Evolutionary conservation across 345 rosid species (phyloP), one percentile per base, ranked within the genome.

Genomic region (Anastatica hierochuntica): DNA sequence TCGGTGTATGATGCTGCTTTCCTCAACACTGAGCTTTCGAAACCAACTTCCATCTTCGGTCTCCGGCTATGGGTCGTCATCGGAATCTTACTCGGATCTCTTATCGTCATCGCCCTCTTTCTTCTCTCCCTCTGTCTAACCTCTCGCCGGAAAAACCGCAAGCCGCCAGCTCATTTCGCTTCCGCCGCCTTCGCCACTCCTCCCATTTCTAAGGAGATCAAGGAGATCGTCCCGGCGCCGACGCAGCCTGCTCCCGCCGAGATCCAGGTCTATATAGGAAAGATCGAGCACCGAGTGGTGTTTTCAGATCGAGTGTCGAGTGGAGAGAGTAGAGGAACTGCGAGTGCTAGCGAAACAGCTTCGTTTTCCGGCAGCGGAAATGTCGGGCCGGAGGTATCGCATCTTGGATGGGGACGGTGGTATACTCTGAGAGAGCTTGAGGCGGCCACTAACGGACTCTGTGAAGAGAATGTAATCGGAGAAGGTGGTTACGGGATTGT

Each of bases 401-500:
- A 77, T 49, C 72, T 77, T 38, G 82, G 82, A 4, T 74, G 82
- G 82, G 82, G 82, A 24, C 47, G 67, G 12, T 77, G 82, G 82
- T 77, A 72, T 23, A 77, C 82, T 30, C 65, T 90, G 58, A 82
- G 97, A 54, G 95, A 90, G 80, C 88, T 90, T 10, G 88, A 85
- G 57, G 80, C 63, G 1, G 73, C 88, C 1, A 90, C 94, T 1
- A 77, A 80, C 67, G 88, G 82, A 0, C 81, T 90, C 23, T 76
- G 83, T 30, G 77, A 72, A 46, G 84, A 82, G 68, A 90, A 86
- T 70, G 90, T 90, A 13, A 74, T 90, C 12, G 97, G 97, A 9
- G 84, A 90, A 72, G 97, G 97, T 30, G 95, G 97, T 20, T 90
- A 90, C 29, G 97, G 97, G 63, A 83, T 90, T 67, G 97, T 90